Evolutionary conservation across 1,284 basidiomycete species (phyloP), one percentile per base, ranked within the genome.

Genomic region (Cryptococcus amylolentus): DNA sequence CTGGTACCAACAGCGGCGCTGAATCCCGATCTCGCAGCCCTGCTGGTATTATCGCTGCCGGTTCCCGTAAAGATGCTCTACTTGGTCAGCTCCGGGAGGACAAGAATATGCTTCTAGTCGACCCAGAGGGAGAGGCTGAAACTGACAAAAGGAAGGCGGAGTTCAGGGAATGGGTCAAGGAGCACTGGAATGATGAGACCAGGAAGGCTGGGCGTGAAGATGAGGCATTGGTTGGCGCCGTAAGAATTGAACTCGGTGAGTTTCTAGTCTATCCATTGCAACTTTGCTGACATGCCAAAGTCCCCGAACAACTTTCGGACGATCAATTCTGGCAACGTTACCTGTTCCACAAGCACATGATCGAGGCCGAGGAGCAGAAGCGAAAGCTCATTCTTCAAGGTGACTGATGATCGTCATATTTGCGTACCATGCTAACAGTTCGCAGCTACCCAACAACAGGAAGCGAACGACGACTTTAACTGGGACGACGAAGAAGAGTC

Each of bases 291-390:
- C 7, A 39, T 26, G 38, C 23, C 42, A 23, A 7, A 93, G 91
- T 92, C 1, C 89, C 90, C 3, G 81, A 83, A 20, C 79, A 80
- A 54, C 78, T 95, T 65, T 80, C 83, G 2, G 81, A 84, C 52
- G 83, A 86, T 46, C 81, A 81, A 41, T 97, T 96, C 77, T 96
- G 93, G 93, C 83, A 84, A 49, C 82, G 92, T 14, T 96, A 92
- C 77, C 91, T 94, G 78, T 97, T 94, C 84, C 84, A 92, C 39
- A 84, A 86, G 38, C 80, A 88, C 71, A 89, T 92, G 75, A 93
- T 96, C 59, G 85, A 88, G 61, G 78, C 80, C 28, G 91, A 94
- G 64, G 90, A 92, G 71, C 84, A 84, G 66, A 86, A 86, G 64
- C 84, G 93, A 57, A 90, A 89, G 75, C 83, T 84, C 28, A 76